Base-by-base conservation (phyloP, 2,329 filamentous ascomycete species). In the Cladosporium colombiae region DNA sequence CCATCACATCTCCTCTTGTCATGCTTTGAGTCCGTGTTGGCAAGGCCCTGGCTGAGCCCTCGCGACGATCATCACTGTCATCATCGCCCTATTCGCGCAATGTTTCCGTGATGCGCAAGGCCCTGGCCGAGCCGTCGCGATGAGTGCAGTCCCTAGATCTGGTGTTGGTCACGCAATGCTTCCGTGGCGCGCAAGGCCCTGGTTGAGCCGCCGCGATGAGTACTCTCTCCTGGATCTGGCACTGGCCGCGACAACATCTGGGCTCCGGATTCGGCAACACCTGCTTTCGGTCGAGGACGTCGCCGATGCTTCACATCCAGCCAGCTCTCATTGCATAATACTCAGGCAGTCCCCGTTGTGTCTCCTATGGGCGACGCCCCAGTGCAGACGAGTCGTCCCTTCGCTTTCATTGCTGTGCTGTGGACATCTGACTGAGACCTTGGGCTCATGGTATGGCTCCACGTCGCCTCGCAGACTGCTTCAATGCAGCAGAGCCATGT, bases 401-500 rank as follows among this genome's bases (percentile, higher is more conserved):
- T 29, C n/a, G 55, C 21, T 33, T 10, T 57, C 13, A 18, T 57
- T 40, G 55, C 33, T 40, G 55, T 10, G 55, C 55, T 13, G 16
- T 56, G n/a, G 16, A 16, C 33, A 33, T 57, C 33, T 35, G 55
- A 57, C 55, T 23, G 55, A 57, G 55, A 23, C 55, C 55, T 16
- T 23, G 23, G 7, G 21, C 31, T 33, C 16, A 23, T 5, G 31
- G 33, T 40, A 16, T 40, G 29, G 14, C 21, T 23, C 13, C 33
- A 33, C 33, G 55, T 57, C 33, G 55, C n/a, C 55, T 35, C 55
- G 10, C 18, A 40, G 33, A 35, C 29, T 40, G 55, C 55, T 57
- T 57, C 33, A 57, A 6, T 57, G 55, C 55, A 40, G 33, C 33
- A 40, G n/a, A 35, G 55, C 33, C 55, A 57, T 25, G 53, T 37